Evolutionary conservation across 1,284 basidiomycete species (phyloP).

Genomic region (Flammula alnicola): DNA sequence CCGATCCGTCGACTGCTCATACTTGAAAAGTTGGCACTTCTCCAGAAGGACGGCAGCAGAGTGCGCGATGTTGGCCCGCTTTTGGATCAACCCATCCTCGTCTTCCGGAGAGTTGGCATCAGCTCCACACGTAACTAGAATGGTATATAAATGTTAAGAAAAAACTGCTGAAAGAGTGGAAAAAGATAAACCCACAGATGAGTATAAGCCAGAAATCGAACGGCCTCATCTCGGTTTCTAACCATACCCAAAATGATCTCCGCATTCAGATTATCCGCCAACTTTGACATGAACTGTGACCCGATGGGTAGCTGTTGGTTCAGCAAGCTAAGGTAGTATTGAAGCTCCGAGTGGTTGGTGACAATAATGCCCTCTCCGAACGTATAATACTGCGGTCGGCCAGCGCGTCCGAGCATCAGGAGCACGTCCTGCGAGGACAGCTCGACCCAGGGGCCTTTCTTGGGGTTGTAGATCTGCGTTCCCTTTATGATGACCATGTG

Average conservation of each 20-base stretch:
- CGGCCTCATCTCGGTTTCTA: slow-evolving; percentile 93
- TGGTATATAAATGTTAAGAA: slow-evolving; percentile 3
- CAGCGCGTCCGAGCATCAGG: slow-evolving; percentile 98
- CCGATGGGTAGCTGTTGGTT: no score
- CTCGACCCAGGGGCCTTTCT: no score
- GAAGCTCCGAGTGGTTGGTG: no score
- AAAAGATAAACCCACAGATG: slow-evolving; percentile 80
- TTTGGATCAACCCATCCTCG: slow-evolving; percentile 86
- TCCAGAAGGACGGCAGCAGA: slow-evolving; percentile 94
- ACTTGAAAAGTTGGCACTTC: slow-evolving; percentile 93
- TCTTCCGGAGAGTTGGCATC: slow-evolving; percentile 93
- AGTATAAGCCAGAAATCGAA: slow-evolving; percentile 96
- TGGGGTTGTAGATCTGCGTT: no score
- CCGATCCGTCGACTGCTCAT: slow-evolving; percentile 87
- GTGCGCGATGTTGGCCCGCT: slow-evolving; percentile 93
- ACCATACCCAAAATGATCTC: slow-evolving; percentile 97
- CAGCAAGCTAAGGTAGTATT: no score
- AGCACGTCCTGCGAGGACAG: no score
- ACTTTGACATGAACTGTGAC: no score
- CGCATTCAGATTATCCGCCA: slow-evolving; percentile 97
- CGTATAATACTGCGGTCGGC: slow-evolving; percentile 98
- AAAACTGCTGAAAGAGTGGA: slow-evolving; percentile 6
- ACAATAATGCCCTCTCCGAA: no score
- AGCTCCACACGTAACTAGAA: slow-evolving; percentile 87
- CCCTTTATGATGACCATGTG: no score